Percentiles rank a stretch among this genome's conserved stretches.
These are phyloP conservation scores for Pleurotus pulmonarius DNA, from an alignment of 768 basidiomycete species.

Conservation along the genomic window DNA sequence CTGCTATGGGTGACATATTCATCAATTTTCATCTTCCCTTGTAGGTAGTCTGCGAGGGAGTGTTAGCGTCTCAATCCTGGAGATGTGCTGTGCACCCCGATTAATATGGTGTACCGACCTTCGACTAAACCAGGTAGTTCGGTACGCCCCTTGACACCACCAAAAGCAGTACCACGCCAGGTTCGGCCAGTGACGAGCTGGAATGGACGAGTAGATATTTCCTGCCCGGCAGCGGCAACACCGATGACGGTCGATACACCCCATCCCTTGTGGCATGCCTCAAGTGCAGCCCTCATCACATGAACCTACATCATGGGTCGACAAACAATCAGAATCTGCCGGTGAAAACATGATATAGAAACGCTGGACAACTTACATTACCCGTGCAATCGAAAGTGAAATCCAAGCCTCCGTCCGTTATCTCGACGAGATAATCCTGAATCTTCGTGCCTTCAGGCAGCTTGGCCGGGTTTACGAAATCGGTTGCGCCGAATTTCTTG, in stretches of 20 bases:
- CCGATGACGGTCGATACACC: slow-evolving; percentile 95
- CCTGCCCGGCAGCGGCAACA: slow-evolving; percentile 95
- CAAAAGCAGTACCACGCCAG: slow-evolving; percentile 95
- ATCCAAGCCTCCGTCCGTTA: slow-evolving; percentile 96
- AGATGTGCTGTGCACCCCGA: background rate
- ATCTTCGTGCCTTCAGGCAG: slow-evolving; percentile 80
- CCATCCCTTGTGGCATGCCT: slow-evolving; percentile 99
- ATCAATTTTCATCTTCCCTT: slow-evolving; percentile 83
- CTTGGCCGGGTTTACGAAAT: slow-evolving; percentile 81
- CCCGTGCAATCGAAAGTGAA: slow-evolving; percentile 98
- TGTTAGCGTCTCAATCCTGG: slow-evolving; percentile 3
- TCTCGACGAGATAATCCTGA: slow-evolving; percentile 84
- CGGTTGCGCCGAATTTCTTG: slow-evolving; percentile 88
- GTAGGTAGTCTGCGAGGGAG: slow-evolving; percentile 67
- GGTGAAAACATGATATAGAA: slow-evolving; percentile 21
- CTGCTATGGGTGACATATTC: slow-evolving; percentile 93
- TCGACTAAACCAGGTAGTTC: slow-evolving; percentile 93
- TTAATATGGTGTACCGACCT: slow-evolving; percentile 39
- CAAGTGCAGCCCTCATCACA: slow-evolving; percentile 93
- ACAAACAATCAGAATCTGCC: background rate
- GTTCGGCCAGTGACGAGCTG: slow-evolving; percentile 68
- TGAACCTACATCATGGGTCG: slow-evolving; percentile 49
- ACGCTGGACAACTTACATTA: slow-evolving; percentile 43
- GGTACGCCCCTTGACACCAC: slow-evolving; percentile 96
- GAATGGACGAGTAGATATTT: slow-evolving; percentile 86